Evolutionary conservation across 306 rosid species (phyloP), one percentile per base, ranked within the genome.

Genomic region (Vicia villosa): DNA sequence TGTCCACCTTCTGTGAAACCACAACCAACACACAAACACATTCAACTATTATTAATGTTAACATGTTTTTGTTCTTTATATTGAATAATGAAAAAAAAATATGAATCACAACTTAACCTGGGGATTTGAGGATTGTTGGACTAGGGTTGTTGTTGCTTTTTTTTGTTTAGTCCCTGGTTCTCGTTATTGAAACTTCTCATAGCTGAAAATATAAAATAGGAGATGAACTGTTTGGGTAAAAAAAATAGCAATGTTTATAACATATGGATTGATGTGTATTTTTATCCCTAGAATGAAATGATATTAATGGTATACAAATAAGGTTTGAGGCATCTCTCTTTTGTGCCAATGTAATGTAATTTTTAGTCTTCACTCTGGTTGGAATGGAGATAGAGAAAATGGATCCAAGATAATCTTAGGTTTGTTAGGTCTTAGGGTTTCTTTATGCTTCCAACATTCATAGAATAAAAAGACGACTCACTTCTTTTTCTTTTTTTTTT

Each of bases 391-490:
- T 43, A 68, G n/a, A 24, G 10, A 14, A n/a, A n/a, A n/a, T n/a
- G n/a, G n/a, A n/a, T n/a, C n/a, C n/a, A n/a, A n/a, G n/a, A n/a
- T n/a, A n/a, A n/a, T n/a, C n/a, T n/a, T n/a, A n/a, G n/a, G n/a
- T n/a, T n/a, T n/a, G n/a, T n/a, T n/a, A n/a, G n/a, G n/a, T n/a
- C n/a, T n/a, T n/a, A n/a, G n/a, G n/a, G n/a, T n/a, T n/a, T n/a
- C n/a, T n/a, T n/a, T 9, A 84, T 90, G 75, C 88, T 86, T 86
- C 91, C 91, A 87, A 90, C 95, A 90, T 90, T 90, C 91, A 88
- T 81, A 83, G 10, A 41, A 32, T 87, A 83, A 60, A 55, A 79
- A 40, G 45, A 14, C 11, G 45, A 40, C 19, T 36, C 16, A 71
- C 63, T 46, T 57, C n/a, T 73, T 37, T 12, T 11, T 79, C n/a